Conservation (phyloP, 2,329 filamentous ascomycete species). For the Hymenoscyphus albidus region DNA sequence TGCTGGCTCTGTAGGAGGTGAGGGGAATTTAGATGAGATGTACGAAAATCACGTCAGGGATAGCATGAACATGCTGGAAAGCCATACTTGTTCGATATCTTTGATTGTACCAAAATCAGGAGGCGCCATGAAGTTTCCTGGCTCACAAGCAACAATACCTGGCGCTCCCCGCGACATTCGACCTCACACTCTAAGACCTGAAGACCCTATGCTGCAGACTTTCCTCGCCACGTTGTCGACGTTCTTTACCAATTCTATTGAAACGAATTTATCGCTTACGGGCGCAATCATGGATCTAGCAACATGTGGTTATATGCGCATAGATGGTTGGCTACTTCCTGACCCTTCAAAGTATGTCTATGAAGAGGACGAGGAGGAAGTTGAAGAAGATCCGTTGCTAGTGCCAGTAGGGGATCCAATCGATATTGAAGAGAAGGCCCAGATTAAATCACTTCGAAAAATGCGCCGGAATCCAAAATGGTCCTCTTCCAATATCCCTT, state of each 20-base stretch:
- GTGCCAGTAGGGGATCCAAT: constrained; percentile 24
- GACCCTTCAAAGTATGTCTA: constrained; percentile 63
- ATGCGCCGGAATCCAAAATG: constrained; percentile 53
- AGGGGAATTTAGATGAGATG: constrained; percentile 66
- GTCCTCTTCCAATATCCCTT: constrained; percentile 47
- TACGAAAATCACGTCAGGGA: constrained; percentile 72
- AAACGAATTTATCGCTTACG: constrained; percentile 85
- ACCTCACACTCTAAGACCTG: constrained; percentile 57
- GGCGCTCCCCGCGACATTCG: constrained; percentile 58
- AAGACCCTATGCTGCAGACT: constrained; percentile 61
- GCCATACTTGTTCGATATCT: constrained; percentile 67
- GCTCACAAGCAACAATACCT: constrained; percentile 52
- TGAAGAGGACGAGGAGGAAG: constrained; percentile 42
- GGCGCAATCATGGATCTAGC: constrained; percentile 78
- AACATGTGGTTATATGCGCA: constrained; percentile 75
- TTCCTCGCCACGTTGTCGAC: constrained; percentile 67
- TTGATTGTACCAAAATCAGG: constrained; percentile 60
- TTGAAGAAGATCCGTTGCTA: constrained; percentile 39
- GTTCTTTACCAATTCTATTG: constrained; percentile 87
- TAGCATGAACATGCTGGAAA: constrained; percentile 63
- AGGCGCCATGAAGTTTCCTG: constrained; percentile 54
- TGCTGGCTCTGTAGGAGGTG: constrained; percentile 64
- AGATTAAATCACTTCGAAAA: constrained; percentile 45
- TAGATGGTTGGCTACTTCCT: constrained; percentile 88
- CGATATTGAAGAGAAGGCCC: constrained; percentile 41